phyloP scores from a whole-genome alignment of 2,329 filamentous ascomycete genomes.

The Aureobasidium sp. region DNA sequence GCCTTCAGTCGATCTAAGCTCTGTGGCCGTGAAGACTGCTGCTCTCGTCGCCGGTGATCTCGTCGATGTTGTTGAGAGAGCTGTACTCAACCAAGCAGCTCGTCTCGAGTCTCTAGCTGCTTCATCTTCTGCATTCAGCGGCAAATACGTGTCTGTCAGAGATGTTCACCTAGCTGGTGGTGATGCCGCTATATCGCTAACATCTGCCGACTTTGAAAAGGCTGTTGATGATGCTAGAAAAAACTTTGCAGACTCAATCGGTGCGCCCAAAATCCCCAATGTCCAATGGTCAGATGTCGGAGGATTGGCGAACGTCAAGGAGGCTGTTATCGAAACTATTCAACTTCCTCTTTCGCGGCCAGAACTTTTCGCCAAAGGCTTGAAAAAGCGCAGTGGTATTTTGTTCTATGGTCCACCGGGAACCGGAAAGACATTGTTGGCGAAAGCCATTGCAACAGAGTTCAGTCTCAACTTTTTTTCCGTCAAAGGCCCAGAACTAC shows the following conservation, averaged over 20 bases:
- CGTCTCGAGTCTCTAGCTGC: constrained; percentile 68
- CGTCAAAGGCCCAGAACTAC: constrained; percentile 82
- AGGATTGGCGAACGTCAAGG: constrained; percentile 87
- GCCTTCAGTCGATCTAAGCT: constrained; percentile 72
- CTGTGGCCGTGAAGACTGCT: constrained; percentile 89
- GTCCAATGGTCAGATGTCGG: constrained; percentile 96
- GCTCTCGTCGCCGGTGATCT: constrained; percentile 91
- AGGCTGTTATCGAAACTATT: constrained; percentile 94
- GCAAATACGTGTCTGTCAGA: constrained; percentile 48
- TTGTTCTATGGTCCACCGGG: constrained; percentile 87
- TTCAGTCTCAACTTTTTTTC: constrained; percentile 93
- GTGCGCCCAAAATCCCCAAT: constrained; percentile 94
- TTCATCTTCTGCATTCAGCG: constrained; percentile 33
- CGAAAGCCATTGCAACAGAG: constrained; percentile 88
- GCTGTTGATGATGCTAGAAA: constrained; percentile 93
- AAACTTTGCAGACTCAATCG: constrained; percentile 96
- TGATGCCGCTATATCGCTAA: constrained; percentile 67
- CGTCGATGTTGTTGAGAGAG: constrained; percentile 88
- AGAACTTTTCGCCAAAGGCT: constrained; percentile 90
- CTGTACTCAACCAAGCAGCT: constrained; percentile 66
- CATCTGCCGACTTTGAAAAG: constrained; percentile 77
- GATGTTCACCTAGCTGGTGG: constrained; percentile 89
- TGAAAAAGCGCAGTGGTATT: constrained; percentile 95
- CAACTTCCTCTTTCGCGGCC: constrained; percentile 85
- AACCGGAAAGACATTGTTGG: constrained; percentile 85